Evolutionary conservation across 2,329 filamentous ascomycete genomes (phyloP), one percentile per base, ranked within the genome.

Genomic region (Exophiala oligosperma): DNA sequence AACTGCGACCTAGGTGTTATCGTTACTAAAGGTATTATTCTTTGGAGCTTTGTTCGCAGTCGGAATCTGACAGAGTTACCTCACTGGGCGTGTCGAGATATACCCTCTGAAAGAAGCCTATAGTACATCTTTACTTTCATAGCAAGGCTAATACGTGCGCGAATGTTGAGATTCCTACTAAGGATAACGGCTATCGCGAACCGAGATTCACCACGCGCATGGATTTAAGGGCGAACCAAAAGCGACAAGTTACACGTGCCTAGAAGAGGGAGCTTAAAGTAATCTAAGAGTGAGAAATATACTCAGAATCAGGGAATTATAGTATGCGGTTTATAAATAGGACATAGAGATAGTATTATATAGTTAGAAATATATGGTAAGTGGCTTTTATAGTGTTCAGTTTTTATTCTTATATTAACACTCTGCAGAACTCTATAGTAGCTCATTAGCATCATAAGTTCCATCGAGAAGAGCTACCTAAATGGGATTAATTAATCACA

Each of bases 21-120:
- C 43, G 43, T 46, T 46, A 12, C 43, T n/a, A 46, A 46, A 46
- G 43, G 23, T 46, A 26, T 46, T 46, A n/a, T 46, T n/a, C 43
- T 24, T 46, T n/a, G 12, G 21, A 46, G 43, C 43, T 23, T 46
- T 46, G 21, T 46, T 23, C 21, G 5, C 21, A 12, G 43, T 24
- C 43, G 21, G 43, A 24, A 7, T 46, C 14, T 46, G 4, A 46
- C 43, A 7, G 43, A 46, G 43, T 24, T 46, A n/a, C 17, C 43
- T 46, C 43, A 11, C n/a, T n/a, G 43, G 43, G 4, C 21, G 23
- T 46, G 43, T 46, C 43, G 21, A 46, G 21, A 21, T 46, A 46
- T 46, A 12, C 43, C 43, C 17, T 46, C 43, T n/a, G 43, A 46
- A 46, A 46, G 43, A 46, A 24, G 43, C 43, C 43, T 23, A 17